Conservation (phyloP, 148 eudicot species). For the Vaccinium myrtillus region DNA sequence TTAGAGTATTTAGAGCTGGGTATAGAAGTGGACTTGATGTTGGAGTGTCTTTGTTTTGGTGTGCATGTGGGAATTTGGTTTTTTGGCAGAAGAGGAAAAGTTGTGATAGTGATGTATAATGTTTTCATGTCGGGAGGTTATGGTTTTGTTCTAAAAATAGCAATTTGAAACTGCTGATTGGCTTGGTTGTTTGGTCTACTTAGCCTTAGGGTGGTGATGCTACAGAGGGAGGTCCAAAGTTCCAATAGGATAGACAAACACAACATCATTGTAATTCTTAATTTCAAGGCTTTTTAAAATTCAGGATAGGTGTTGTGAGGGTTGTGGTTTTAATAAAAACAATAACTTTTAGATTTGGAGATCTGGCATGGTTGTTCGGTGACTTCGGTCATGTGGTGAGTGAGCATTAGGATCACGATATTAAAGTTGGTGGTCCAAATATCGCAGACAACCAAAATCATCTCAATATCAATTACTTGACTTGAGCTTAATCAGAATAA, state of each 20-base stretch:
- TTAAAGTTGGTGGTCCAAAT: neutral
- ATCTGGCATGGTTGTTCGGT: slow-evolving; percentile 5
- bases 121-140: neutral
- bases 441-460: neutral
- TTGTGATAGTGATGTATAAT: neutral
- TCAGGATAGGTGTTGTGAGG: neutral
- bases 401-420: neutral
- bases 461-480: neutral
- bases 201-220: neutral
- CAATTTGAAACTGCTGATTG: neutral
- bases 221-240: neutral
- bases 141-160: neutral
- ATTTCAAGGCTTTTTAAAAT: neutral
- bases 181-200: neutral
- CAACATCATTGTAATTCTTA: neutral
- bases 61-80: neutral
- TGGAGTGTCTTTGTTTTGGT: too few species aligned
- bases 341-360: neutral
- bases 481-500: neutral
- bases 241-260: neutral
- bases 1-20: neutral
- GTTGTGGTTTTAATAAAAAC: neutral
- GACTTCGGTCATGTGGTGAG: neutral
- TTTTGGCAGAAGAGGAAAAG: neutral
- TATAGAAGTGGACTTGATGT: neutral